phyloP scores from a whole-genome alignment of 495 filamentous ascomycete species.

The Trichocladium antarcticum region DNA sequence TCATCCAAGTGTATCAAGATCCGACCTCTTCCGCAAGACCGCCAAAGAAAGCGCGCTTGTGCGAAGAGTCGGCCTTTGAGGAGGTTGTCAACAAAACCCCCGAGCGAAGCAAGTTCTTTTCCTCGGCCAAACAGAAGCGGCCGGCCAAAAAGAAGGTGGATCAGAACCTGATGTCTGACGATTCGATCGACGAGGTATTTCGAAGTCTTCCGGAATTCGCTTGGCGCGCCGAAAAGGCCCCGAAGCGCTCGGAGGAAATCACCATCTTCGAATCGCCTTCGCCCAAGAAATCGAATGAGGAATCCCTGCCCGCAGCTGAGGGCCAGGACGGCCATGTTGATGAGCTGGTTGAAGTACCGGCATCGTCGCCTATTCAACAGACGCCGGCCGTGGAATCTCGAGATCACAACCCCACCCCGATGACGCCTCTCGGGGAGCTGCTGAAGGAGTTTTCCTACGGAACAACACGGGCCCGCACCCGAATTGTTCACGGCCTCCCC shows the following conservation, averaged over 20 bases:
- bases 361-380: constrained; percentile 13
- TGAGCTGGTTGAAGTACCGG: constrained; percentile 23
- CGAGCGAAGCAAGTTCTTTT: constrained; percentile 37
- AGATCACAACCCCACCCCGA: background rate
- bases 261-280: constrained; percentile 21
- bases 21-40: constrained; percentile 25
- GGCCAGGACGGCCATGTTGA: background rate
- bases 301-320: background rate
- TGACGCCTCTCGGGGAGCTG: constrained; percentile 10
- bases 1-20: constrained; percentile 16
- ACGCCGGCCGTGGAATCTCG: background rate
- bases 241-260: constrained; percentile 12
- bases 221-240: constrained; percentile 2
- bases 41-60: constrained; percentile 41
- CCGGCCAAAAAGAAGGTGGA: constrained; percentile 14
- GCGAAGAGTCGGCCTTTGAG: constrained; percentile 26
- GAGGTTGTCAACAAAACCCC: constrained; percentile 13
- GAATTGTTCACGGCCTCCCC: constrained; percentile 22
- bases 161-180: constrained; percentile 35
- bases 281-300: background rate
- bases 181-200: constrained; percentile 37
- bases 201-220: constrained; percentile 32
- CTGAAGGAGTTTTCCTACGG: constrained; percentile 21
- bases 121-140: constrained; percentile 14
- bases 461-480: constrained; percentile 9